Conservation (phyloP, 208 protist genomes). For the Trypanosoma theileri region DNA sequence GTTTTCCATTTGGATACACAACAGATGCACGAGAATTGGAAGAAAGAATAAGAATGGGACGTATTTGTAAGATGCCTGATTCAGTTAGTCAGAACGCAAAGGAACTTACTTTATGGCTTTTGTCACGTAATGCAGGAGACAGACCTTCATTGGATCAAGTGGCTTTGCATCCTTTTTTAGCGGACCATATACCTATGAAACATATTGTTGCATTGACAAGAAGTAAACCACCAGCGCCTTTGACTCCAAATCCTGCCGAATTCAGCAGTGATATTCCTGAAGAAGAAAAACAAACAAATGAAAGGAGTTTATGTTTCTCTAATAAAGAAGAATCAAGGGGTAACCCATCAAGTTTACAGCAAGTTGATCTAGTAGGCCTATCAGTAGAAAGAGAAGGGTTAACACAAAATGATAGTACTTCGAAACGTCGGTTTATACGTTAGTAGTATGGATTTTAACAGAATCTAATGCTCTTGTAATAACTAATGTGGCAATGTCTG, state of each 20-base stretch:
- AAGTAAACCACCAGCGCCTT: constrained; percentile 36
- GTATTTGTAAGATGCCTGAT: constrained; percentile 48
- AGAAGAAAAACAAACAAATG: constrained; percentile 19
- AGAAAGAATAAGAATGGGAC: constrained; percentile 53
- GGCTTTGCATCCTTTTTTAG: constrained; percentile 65
- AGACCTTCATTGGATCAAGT: constrained; percentile 71
- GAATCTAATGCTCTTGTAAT: not conserved
- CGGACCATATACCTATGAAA: constrained; percentile 43
- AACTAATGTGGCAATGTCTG: not conserved
- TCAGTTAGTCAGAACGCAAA: constrained; percentile 59
- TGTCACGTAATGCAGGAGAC: constrained; percentile 53
- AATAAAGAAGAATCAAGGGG: not conserved
- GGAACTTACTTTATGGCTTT: constrained; percentile 60
- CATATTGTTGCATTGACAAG: constrained; percentile 43
- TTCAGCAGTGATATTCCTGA: constrained; percentile 71
- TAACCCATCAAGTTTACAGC: not conserved
- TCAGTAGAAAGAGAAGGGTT: not conserved
- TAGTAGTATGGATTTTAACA: not conserved
- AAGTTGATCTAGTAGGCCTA: not conserved
- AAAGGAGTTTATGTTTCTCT: not conserved
- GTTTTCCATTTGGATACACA: constrained; percentile 85
- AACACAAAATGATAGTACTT: constrained; percentile 4
- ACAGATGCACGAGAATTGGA: constrained; percentile 49
- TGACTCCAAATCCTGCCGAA: constrained; percentile 52
- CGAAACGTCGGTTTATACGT: constrained; percentile 10